These are phyloP conservation scores for Rhodotorula paludigena DNA, from an alignment of 768 basidiomycete genomes.

Conservation along the genomic window DNA sequence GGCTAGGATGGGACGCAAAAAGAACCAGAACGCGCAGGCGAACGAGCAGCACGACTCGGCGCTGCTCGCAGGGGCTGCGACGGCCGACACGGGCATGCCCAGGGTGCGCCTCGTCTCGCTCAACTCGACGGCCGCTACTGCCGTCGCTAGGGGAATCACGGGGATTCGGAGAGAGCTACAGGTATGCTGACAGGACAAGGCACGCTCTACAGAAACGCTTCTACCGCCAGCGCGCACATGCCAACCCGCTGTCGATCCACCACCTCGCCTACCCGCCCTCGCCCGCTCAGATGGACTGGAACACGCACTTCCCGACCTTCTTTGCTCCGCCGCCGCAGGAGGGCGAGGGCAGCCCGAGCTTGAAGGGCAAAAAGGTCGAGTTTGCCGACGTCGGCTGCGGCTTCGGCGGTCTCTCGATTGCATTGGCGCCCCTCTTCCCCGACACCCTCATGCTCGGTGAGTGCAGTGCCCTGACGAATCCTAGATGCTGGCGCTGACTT, in stretches of 20 bases:
- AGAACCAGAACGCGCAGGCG: constrained; percentile 3
- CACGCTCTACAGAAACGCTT: constrained; percentile 49
- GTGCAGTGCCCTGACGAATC: constrained; percentile 31
- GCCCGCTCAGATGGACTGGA: constrained; percentile 75
- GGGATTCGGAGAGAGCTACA: background rate
- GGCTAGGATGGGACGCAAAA: constrained; percentile 6
- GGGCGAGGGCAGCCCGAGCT: constrained; percentile 37
- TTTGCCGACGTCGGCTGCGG: constrained; percentile 98
- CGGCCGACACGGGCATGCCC: constrained; percentile 22
- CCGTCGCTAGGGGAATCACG: background rate
- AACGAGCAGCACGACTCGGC: background rate
- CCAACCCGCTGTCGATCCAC: constrained; percentile 57
- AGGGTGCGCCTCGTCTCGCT: constrained; percentile 9
- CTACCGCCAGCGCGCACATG: constrained; percentile 55
- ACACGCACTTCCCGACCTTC: constrained; percentile 71
- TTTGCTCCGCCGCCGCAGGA: constrained; percentile 38
- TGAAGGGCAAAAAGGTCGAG: constrained; percentile 65
- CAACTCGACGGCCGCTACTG: background rate
- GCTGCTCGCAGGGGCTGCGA: constrained; percentile 15
- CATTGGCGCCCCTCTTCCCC: constrained; percentile 83
- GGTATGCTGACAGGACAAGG: background rate
- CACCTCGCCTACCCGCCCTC: constrained; percentile 76
- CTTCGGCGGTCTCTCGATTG: constrained; percentile 86
- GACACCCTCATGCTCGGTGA: constrained; percentile 87
- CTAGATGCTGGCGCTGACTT: background rate